Evolutionary conservation across 192 early-diverging fungal species (phyloP).

Genomic region (Entomortierella chlamydospora): DNA sequence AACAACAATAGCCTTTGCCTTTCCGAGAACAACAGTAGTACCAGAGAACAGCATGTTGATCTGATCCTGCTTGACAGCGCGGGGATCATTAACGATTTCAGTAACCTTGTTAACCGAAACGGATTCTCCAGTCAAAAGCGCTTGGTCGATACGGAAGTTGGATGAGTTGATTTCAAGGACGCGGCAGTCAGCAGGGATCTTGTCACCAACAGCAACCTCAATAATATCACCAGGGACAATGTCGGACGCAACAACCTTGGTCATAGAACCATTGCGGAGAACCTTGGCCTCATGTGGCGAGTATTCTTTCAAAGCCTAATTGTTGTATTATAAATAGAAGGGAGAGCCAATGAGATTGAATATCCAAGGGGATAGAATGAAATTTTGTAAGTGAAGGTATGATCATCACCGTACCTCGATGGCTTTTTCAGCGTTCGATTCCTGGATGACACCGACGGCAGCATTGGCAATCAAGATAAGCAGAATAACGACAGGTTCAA

Average conservation of each 20-base stretch:
- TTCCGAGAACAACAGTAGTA: constrained; percentile 94
- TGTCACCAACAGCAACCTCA: constrained; percentile 91
- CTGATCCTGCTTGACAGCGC: constrained; percentile 96
- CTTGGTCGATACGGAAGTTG: constrained; percentile 94
- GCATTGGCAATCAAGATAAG: constrained; percentile 99
- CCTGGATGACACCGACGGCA: constrained; percentile 96
- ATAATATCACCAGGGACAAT: constrained; percentile 99
- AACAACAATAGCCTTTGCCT: constrained; percentile 89
- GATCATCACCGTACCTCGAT: constrained; percentile 76
- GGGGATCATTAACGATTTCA: constrained; percentile 67
- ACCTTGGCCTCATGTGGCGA: constrained; percentile 96
- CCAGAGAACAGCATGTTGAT: constrained; percentile 97
- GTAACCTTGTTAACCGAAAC: constrained; percentile 89
- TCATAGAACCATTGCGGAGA: constrained; percentile 76
- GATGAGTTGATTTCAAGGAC: constrained; percentile 83
- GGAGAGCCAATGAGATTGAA: not conserved
- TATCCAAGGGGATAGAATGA: not conserved
- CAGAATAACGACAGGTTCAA: constrained; percentile 98
- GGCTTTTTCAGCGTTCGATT: constrained; percentile 96
- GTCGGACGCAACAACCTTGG: constrained; percentile 77
- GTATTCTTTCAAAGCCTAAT: constrained; percentile 91
- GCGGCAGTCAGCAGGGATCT: constrained; percentile 95
- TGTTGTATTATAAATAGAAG: constrained; percentile 1
- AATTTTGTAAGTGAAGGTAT: not conserved
- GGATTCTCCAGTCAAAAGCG: constrained; percentile 96